Base-by-base conservation (phyloP, 352 stramenopile genomes). In the Phytophthora pluvialis region DNA sequence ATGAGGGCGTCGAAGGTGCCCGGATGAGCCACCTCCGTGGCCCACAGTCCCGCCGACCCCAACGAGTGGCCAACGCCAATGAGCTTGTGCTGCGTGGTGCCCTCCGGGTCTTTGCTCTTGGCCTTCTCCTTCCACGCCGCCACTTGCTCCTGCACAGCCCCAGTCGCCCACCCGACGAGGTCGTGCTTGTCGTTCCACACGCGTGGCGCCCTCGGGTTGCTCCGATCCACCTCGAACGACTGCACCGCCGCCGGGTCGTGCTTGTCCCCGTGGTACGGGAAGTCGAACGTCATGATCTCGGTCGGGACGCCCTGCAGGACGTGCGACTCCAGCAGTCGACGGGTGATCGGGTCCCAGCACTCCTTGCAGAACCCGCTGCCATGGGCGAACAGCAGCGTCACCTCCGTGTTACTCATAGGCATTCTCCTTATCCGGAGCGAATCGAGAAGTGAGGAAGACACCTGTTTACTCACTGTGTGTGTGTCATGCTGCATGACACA, bases 1-100 rank as follows among this genome's bases (percentile, higher is more conserved):
- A 87, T 79, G 52, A 83, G 64, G 6, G 66, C 68, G 35, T 76
- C 71, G 32, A 88, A 81, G 4, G 73, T 88, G n/a, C 78, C 75
- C 10, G 78, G 78, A 39, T 72, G 47, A 5, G 38, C 54, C 12
- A 70, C 64, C 52, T 88, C 78, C 1, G 68, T 64, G 13, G 68
- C 64, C 70, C 78, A 75, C 4, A 85, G 62, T 4, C 63, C 67
- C 4, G 66, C 49, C 0, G 73, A 68, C 25, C 78, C 78, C 75
- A 88, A 78, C 1, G 73, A 88, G 33, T 88, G 78, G 5, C 70
- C 78, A 35, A 88, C 54, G 6, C 70, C 78, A 18, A 88, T 72
- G 26, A 88, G 55, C 64, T 67, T 65, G 38, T 71, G 61, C 26
- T 73, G 32, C 16, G 3, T 35, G 9, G 29, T 52, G 8, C 29